These are phyloP conservation scores for Fusarium albidum DNA, from an alignment of 2,329 filamentous ascomycete species.

Conservation along the genomic window DNA sequence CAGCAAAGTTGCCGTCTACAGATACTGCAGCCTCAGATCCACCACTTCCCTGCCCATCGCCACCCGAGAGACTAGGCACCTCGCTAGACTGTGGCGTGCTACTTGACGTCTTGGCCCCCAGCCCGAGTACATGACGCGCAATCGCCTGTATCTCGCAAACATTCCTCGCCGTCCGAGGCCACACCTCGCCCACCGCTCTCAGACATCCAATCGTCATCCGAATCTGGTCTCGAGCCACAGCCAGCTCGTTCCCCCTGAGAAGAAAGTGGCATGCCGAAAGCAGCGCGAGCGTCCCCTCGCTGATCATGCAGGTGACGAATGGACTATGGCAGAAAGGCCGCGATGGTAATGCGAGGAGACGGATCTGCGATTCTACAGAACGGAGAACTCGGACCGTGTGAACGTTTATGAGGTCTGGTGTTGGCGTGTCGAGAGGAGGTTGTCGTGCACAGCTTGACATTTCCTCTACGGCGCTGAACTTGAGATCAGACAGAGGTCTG, in stretches of 20 bases:
- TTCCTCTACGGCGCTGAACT: conserved; percentile 21
- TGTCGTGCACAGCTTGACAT: conserved; percentile 28
- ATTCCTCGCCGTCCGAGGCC: conserved; percentile 27
- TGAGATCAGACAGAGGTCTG: conserved; percentile 23
- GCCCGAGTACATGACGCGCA: conserved; percentile 24
- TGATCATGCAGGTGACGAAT: conserved; percentile 31
- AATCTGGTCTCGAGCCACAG: conserved; percentile 26
- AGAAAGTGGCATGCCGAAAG: conserved; percentile 27
- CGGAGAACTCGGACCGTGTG: conserved; percentile 22
- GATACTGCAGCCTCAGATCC: not conserved
- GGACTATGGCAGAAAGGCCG: conserved; percentile 24
- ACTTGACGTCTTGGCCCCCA: not conserved
- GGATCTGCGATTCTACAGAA: conserved; percentile 28
- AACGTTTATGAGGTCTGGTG: conserved; percentile 24
- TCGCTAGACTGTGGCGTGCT: not conserved
- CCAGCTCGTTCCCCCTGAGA: conserved; percentile 3
- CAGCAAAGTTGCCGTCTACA: not conserved
- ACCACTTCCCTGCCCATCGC: not conserved
- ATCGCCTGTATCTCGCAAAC: conserved; percentile 31
- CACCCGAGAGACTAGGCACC: conserved; percentile 1
- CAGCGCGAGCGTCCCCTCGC: conserved; percentile 23
- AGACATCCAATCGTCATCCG: conserved; percentile 28
- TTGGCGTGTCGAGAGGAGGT: conserved; percentile 9
- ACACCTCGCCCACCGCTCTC: conserved; percentile 14
- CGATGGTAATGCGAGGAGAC: conserved; percentile 10